Conservation (phyloP, 2,329 filamentous ascomycete species). For the Colletotrichum neosansevieriae region DNA sequence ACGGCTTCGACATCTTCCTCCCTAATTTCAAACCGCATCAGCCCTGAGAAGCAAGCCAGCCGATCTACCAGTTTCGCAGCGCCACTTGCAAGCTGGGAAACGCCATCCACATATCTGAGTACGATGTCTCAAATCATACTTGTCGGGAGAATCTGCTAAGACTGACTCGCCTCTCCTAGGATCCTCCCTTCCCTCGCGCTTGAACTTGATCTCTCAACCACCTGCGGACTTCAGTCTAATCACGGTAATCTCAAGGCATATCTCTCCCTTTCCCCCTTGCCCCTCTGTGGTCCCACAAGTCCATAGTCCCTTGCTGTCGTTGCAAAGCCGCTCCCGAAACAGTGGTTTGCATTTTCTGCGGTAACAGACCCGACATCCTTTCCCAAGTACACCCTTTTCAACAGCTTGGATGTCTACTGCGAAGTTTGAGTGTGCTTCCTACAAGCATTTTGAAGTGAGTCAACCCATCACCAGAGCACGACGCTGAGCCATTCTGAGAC, state of each 20-base stretch:
- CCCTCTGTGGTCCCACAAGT: conserved; percentile 36
- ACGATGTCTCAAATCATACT: conserved; percentile 35
- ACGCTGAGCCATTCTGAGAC: conserved; percentile 44
- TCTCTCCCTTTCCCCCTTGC: conserved; percentile 39
- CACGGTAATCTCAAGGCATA: conserved; percentile 40
- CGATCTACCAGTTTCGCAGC: conserved; percentile 19
- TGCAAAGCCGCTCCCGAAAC: conserved; percentile 42
- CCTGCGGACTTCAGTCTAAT: conserved; percentile 23
- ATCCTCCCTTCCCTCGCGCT: conserved; percentile 34
- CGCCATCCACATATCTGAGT: conserved; percentile 39
- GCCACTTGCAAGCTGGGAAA: conserved; percentile 34
- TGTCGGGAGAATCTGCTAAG: conserved; percentile 32
- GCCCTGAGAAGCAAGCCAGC: conserved; percentile 9
- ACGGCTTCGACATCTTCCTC: background rate
- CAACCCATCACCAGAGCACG: conserved; percentile 36
- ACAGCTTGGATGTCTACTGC: conserved; percentile 69
- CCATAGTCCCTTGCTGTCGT: conserved; percentile 40
- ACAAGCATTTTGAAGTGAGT: conserved; percentile 72
- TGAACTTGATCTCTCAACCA: conserved; percentile 27
- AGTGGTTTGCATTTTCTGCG: conserved; percentile 42
- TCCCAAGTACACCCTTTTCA: conserved; percentile 39
- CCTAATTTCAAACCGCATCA: conserved; percentile 18
- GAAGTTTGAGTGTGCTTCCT: conserved; percentile 67
- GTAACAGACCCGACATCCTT: conserved; percentile 36
- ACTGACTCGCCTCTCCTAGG: conserved; percentile 35